phyloP scores from a whole-genome alignment of 768 basidiomycete species.

The Macrocybe gigantea region DNA sequence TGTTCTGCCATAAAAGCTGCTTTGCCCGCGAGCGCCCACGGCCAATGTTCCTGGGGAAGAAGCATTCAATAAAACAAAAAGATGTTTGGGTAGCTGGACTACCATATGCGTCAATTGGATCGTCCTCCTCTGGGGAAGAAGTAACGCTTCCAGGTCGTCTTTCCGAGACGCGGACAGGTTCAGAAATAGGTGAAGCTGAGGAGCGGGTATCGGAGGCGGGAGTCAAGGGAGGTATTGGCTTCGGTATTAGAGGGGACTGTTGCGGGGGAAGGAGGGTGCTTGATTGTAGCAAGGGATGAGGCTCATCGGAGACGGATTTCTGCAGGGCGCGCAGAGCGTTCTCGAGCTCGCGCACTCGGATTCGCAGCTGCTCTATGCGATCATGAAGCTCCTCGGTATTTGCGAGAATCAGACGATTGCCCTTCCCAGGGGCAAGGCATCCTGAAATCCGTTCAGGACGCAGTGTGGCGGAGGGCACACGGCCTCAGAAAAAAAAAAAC shows the following conservation, averaged over 20 bases:
- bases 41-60: slow-evolving; percentile 44
- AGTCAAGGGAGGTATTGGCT: neutral
- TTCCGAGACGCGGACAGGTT: no score
- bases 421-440: slow-evolving; percentile 50
- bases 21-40: slow-evolving; percentile 48
- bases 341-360: slow-evolving; percentile 60
- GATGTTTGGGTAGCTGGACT: slow-evolving; percentile 1
- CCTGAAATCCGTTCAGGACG: slow-evolving; percentile 25
- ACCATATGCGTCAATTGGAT: slow-evolving; percentile 46
- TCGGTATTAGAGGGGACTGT: slow-evolving; percentile 4
- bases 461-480: slow-evolving; percentile 5
- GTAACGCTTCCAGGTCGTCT: no score
- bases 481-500: slow-evolving; percentile 5
- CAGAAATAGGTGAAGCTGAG: neutral
- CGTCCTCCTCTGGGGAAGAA: slow-evolving; percentile 29
- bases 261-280: neutral
- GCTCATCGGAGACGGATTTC: slow-evolving; percentile 37
- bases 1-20: slow-evolving; percentile 56
- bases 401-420: slow-evolving; percentile 58
- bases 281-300: slow-evolving; percentile 40
- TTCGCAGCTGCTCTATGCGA: slow-evolving; percentile 47
- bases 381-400: slow-evolving; percentile 70
- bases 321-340: slow-evolving; percentile 47
- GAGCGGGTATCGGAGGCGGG: neutral
- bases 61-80: neutral